A percentile compares a stretch with the other conserved stretches of the same genome.
Conservation (phyloP, 768 basidiomycete species). For the Porpolomopsis calyptriformis region DNA sequence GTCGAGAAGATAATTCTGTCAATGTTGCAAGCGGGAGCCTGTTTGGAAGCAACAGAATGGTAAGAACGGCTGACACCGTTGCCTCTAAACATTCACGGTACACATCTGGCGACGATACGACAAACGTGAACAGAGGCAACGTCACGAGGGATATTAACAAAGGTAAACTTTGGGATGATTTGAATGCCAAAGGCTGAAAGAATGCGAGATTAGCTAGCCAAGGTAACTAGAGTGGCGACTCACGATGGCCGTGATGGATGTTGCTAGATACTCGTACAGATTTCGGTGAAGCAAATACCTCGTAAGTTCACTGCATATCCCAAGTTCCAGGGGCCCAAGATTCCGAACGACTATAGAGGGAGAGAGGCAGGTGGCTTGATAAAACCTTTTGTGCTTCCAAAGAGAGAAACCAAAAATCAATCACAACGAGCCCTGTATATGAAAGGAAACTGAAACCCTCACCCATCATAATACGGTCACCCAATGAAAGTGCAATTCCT, state of each 20-base stretch:
- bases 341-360: conserved; percentile 13
- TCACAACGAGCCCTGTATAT: not conserved
- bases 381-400: conserved; percentile 4
- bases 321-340: conserved; percentile 23
- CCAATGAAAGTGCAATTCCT: conserved; percentile 88
- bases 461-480: conserved; percentile 74
- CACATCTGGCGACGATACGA: conserved; percentile 17
- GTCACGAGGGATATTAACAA: conserved; percentile 38
- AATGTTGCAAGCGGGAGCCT: conserved; percentile 54
- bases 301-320: conserved; percentile 25
- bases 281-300: conserved; percentile 37
- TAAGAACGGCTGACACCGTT: conserved; percentile 48
- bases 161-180: conserved; percentile 41
- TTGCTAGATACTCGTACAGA: conserved; percentile 34
- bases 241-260: conserved; percentile 40
- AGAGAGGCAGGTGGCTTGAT: conserved; percentile 22
- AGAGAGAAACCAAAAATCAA: not conserved
- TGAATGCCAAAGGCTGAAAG: conserved; percentile 46
- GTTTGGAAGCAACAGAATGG: conserved; percentile 70
- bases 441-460: conserved; percentile 10
- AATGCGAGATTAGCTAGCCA: not conserved
- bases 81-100: conserved; percentile 22
- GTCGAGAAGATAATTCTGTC: conserved; percentile 48
- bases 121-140: conserved; percentile 26
- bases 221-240: conserved; percentile 20